phyloP scores from a whole-genome alignment of 2,329 filamentous ascomycete species.

The Escovopsis weberi region DNA sequence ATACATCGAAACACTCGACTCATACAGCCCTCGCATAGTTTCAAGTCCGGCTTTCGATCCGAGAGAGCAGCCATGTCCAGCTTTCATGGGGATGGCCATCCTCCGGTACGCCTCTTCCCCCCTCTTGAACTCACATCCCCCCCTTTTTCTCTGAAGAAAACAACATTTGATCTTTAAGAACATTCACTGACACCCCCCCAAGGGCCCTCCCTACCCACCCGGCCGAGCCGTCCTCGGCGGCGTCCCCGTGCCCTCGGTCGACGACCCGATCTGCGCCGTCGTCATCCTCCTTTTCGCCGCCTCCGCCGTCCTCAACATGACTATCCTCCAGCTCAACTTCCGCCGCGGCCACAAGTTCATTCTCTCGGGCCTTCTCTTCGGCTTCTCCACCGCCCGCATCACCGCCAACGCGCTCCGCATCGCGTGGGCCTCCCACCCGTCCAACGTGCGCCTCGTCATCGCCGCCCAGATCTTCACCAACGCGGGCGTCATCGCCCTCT shows the following conservation, averaged over 20 bases:
- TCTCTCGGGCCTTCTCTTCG: constrained; percentile 42
- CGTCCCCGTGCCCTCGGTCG: constrained; percentile 38
- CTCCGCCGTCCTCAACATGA: constrained; percentile 42
- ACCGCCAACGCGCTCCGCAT: constrained; percentile 37
- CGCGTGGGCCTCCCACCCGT: constrained; percentile 33
- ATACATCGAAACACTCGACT: no score
- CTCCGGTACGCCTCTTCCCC: no score
- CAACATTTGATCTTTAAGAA: no score
- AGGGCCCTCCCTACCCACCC: constrained; percentile 25
- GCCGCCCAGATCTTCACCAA: constrained; percentile 57
- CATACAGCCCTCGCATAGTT: no score
- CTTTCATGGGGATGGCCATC: no score
- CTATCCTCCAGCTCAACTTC: constrained; percentile 37
- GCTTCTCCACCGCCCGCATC: constrained; percentile 41
- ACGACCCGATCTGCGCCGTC: constrained; percentile 50
- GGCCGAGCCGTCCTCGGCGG: constrained; percentile 39
- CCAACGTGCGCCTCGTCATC: constrained; percentile 29
- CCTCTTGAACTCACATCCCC: no score
- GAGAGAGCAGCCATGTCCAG: no score
- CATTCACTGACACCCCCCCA: constrained; percentile 1
- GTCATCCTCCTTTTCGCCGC: constrained; percentile 44
- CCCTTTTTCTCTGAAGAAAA: no score
- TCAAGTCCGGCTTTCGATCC: no score
- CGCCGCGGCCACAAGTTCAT: constrained; percentile 41
- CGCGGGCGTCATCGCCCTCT: constrained; percentile 61